These are phyloP conservation scores for Hericium alpestre DNA, from an alignment of 768 basidiomycete species.

Conservation along the genomic window DNA sequence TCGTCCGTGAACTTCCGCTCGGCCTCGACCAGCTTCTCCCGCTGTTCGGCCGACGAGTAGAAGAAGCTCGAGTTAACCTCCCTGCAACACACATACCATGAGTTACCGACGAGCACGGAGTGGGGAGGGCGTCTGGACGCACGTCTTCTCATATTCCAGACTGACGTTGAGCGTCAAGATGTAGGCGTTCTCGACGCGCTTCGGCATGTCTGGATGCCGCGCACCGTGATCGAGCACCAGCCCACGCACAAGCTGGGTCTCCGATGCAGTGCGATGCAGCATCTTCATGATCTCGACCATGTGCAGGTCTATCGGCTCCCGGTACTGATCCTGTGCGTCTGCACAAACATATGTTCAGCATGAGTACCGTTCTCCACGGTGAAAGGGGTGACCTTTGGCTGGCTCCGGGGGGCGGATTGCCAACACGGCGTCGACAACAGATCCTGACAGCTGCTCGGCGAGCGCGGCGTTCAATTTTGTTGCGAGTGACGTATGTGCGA, in stretches of 20 bases:
- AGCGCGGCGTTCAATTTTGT: constrained; percentile 81
- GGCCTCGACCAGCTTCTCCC: constrained; percentile 97
- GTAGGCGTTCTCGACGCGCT: constrained; percentile 91
- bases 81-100: constrained; percentile 28
- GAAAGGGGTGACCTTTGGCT: constrained; percentile 33
- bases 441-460: constrained; percentile 80
- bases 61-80: constrained; percentile 99
- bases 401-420: constrained; percentile 70
- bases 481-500: constrained; percentile 89
- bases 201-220: constrained; percentile 98
- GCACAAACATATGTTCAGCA: constrained; percentile 10
- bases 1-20: constrained; percentile 90
- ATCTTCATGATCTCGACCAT: constrained; percentile 99
- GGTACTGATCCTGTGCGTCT: constrained; percentile 60
- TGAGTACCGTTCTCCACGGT: too few species aligned
- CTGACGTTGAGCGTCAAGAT: constrained; percentile 95
- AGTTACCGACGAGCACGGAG: too few species aligned
- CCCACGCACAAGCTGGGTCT: constrained; percentile 91
- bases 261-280: constrained; percentile 97
- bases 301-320: constrained; percentile 91
- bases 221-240: constrained; percentile 96
- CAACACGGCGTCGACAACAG: constrained; percentile 91
- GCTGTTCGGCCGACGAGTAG: constrained; percentile 96
- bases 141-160: constrained; percentile 99
- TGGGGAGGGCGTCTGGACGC: constrained; percentile 22